These are phyloP conservation scores for Penicillium sp. DNA, from an alignment of 2,329 filamentous ascomycete species.

Conservation along the genomic window DNA sequence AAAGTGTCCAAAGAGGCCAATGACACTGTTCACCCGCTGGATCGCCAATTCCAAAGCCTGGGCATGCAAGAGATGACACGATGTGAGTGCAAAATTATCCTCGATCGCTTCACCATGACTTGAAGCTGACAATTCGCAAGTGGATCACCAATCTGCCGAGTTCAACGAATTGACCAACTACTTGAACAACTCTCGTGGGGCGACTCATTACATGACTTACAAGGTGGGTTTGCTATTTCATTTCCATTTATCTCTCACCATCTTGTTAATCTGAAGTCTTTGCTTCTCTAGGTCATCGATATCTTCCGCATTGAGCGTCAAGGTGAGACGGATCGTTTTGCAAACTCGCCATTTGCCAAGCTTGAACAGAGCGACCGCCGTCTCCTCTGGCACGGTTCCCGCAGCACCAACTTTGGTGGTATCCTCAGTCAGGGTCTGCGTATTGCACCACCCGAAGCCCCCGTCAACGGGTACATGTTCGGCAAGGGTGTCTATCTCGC, in stretches of 20 bases:
- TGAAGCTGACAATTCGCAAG: conserved; percentile 19
- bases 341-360: conserved; percentile 49
- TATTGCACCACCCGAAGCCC: conserved; percentile 76
- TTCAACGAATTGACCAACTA: conserved; percentile 62
- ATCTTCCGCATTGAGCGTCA: conserved; percentile 78
- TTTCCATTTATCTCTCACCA: neutral
- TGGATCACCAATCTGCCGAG: conserved; percentile 56
- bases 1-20: conserved; percentile 55
- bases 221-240: neutral
- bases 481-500: conserved; percentile 85
- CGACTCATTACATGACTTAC: conserved; percentile 55
- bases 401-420: conserved; percentile 76
- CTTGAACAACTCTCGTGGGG: conserved; percentile 59
- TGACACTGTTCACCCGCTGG: conserved; percentile 55
- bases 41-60: conserved; percentile 66
- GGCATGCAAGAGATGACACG: conserved; percentile 70
- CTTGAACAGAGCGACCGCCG: conserved; percentile 59
- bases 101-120: neutral
- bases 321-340: conserved; percentile 66
- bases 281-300: conserved; percentile 49
- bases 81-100: conserved; percentile 24
- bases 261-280: neutral
- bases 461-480: conserved; percentile 77
- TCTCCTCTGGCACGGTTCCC: conserved; percentile 82
- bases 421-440: conserved; percentile 82